Conservation (phyloP, 1,284 basidiomycete species). For the Bondarzewia mesenterica region DNA sequence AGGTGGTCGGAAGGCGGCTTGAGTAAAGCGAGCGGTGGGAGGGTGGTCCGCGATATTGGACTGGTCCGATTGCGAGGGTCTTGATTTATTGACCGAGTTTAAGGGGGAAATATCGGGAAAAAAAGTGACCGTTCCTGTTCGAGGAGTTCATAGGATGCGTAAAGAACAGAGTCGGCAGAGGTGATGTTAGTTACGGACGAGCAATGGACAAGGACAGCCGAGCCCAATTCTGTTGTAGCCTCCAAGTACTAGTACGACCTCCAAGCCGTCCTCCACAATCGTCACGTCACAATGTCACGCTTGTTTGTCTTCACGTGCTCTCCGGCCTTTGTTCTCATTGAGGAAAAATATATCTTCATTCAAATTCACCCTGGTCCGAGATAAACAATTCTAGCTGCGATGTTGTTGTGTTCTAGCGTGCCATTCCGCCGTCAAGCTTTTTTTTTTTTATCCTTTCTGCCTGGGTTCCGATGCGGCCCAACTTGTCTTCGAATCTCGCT, state of each 20-base stretch:
- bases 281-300: constrained; percentile 3
- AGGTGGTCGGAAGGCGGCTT: constrained; percentile 9
- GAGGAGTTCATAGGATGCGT: neutral
- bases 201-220: neutral
- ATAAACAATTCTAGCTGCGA: too few relatives aligned
- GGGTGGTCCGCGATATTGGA: neutral
- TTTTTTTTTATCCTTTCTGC: too few relatives aligned
- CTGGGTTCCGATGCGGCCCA: too few relatives aligned
- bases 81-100: neutral
- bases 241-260: neutral
- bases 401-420: too few relatives aligned
- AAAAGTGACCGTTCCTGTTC: constrained; percentile 6
- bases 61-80: constrained; percentile 3
- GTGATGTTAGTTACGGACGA: neutral
- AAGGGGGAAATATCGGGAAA: neutral
- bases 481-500: neutral
- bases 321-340: constrained; percentile 8
- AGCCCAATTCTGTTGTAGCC: too few relatives aligned
- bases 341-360: neutral
- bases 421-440: too few relatives aligned
- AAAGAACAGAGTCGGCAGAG: neutral
- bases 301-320: neutral
- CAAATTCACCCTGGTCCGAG: neutral
- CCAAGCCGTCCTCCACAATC: constrained; percentile 1
- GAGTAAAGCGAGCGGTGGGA: constrained; percentile 5